Percentiles rank a stretch among this genome's conserved stretches.
Evolutionary conservation across 2,329 filamentous ascomycete species (phyloP).

Genomic region (Fusarium lateritium): DNA sequence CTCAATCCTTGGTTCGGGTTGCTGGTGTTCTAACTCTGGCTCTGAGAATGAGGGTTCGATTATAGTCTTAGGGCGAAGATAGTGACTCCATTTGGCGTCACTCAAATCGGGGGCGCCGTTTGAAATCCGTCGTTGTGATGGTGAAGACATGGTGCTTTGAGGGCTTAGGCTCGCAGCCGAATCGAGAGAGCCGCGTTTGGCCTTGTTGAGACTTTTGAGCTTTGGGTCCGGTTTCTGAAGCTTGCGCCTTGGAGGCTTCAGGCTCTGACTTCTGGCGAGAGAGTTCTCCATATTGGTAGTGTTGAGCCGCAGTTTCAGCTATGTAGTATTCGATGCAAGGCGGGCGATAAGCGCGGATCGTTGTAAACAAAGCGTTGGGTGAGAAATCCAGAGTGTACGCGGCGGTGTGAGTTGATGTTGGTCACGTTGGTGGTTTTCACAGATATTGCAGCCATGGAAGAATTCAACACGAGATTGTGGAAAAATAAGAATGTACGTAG

Average conservation of each 20-base stretch:
- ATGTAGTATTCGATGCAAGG: slow-evolving; percentile 28
- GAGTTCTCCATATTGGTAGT: slow-evolving; percentile 27
- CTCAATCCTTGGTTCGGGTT: slow-evolving; percentile 20
- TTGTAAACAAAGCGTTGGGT: slow-evolving; percentile 22
- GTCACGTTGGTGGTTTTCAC: slow-evolving; percentile 24
- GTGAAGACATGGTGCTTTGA: slow-evolving; percentile 29
- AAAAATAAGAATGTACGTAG: slow-evolving; percentile 4
- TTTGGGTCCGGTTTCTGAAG: slow-evolving; percentile 52
- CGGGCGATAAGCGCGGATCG: slow-evolving; percentile 21
- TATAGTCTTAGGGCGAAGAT: slow-evolving; percentile 46
- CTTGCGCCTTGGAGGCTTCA: slow-evolving; percentile 50
- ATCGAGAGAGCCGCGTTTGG: slow-evolving; percentile 49
- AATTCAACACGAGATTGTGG: slow-evolving; percentile 2
- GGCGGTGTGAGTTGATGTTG: slow-evolving; percentile 21
- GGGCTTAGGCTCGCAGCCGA: slow-evolving; percentile 45
- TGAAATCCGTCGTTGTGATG: slow-evolving; percentile 39
- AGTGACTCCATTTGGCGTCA: slow-evolving; percentile 50
- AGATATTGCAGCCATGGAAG: slow-evolving; percentile 33
- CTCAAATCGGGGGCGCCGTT: slow-evolving; percentile 48
- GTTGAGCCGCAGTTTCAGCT: slow-evolving; percentile 21
- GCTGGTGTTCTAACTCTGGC: slow-evolving; percentile 15
- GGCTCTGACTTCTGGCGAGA: slow-evolving; percentile 33
- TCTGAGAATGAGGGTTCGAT: slow-evolving; percentile 39
- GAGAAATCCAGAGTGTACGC: slow-evolving; percentile 13
- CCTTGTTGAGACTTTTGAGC: slow-evolving; percentile 45